Evolutionary conservation across 257 asterid genomes (phyloP), one percentile per base, ranked within the genome.

Genomic region (Cynanchum wilfordii): DNA sequence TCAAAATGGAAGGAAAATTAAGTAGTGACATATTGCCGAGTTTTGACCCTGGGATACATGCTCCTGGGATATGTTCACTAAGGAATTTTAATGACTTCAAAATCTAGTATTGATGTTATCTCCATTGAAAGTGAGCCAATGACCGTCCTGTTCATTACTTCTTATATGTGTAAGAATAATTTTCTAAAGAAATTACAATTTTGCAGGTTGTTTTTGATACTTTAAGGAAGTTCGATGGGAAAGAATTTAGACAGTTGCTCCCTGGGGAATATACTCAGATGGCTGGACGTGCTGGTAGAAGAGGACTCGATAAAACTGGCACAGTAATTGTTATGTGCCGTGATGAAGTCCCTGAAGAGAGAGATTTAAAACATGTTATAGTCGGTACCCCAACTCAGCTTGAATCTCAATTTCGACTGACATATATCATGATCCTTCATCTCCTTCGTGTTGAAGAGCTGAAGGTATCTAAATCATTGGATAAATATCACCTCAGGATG

Each of bases 261-360:
- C 96, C 99, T 0, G 99, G 99, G 81, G 99, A 95, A 82, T 95
- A 95, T 82, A 95, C 99, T 40, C 99, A 95, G 89, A 95, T 95
- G 99, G 95, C 99, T 72, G 99, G 99, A 74, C 99, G 99, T 86
- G 99, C 99, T 58, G 99, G 99, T 77, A 81, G 99, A 88, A 89
- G 99, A 87, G 99, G 99, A 73, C 91, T 95, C 69, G 99, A 95
- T 85, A 91, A 91, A 82, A 95, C 84, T 72, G 99, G 99, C 74
- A 89, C 98, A 51, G 98, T 95, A 63, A 82, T 89, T 78, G 86
- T 95, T 73, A 86, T 95, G 83, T 95, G 99, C 81, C 97, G 97
- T 78, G 98, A 91, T 71, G 99, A 89, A 68, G 86, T 95, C 68
- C 98, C 97, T 63, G 95, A 86, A 20, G 99, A 94, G 84, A 79